Base-by-base conservation (phyloP, 2,329 filamentous ascomycete species). In the Cercospora sp. region DNA sequence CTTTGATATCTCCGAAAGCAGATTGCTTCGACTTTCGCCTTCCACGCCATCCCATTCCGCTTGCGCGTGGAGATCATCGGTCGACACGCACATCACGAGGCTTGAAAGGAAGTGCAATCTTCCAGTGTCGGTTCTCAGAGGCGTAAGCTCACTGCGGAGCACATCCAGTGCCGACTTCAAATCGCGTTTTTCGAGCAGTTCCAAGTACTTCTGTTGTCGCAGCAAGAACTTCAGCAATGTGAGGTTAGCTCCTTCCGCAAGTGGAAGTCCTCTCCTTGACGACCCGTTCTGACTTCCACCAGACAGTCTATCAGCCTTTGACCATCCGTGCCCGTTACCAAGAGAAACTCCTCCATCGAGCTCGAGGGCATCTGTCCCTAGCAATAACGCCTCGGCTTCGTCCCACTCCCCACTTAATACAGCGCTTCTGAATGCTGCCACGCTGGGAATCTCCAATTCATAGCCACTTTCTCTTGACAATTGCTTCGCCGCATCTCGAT, bases 121-220 rank as follows among this genome's bases (percentile, higher is more conserved):
- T 48, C 85, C 83, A 1, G 89, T 89, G 74, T 97, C 92, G 73
- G 91, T 90, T 73, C 92, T 90, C 51, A 98, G 82, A 0, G 95
- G 94, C 0, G 93, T 95, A 64, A 99, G 82, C 81, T 99, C 94
- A 70, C 88, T 89, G 20, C 95, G 89, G 57, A 99, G 85, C n/a
- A 97, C 93, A 75, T 86, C 85, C 66, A 99, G 83, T 7, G 94
- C 95, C 62, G 86, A 85, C 13, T 85, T 85, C 8, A 92, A 87
- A 74, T 97, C 89, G 72, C 89, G 85, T 74, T 85, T 83, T 78
- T 98, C 94, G 53, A 99, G 82, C 8, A 97, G 83, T 81, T 99
- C 95, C 31, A 99, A 83, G 75, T 94, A 99, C 79, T 98, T 98
- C 78, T 99, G 95, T 77, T 96, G 91, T 71, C 94, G 87, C 75